Evolutionary conservation across 2,329 filamentous ascomycete genomes (phyloP), one percentile per base, ranked within the genome.

Genomic region (Sclerotinia nivalis): DNA sequence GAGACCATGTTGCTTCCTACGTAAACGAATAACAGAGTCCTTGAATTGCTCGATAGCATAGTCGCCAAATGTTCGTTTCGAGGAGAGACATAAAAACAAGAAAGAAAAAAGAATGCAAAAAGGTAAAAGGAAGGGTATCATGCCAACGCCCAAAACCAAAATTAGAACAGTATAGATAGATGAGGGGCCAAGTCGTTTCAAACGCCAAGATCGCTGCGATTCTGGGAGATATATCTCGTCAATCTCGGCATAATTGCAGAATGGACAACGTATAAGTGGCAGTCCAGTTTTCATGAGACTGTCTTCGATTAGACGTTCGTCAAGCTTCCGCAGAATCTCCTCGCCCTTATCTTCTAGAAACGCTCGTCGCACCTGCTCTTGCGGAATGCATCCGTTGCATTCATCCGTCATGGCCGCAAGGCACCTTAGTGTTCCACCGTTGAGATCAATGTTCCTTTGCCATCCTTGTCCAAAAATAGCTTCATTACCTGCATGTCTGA

Each of bases 401-500:
- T 87, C 88, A 58, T 85, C 81, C 0, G 86, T 83, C 65, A 90
- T 86, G 0, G 93, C 89, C 1, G 94, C 93, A n/a, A 97, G 86
- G 78, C 96, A 98, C 71, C 87, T 88, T 68, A 98, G 84, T 0
- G 93, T 93, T 50, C 91, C 91, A 50, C 85, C 87, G 70, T 89
- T 85, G 40, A 87, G 80, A 77, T 96, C 87, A 75, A 97, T 90
- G 75, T 88, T 96, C 71, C 91, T 89, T 64, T 88, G 87, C 93
- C 95, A 97, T 66, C 93, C 93, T 79, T 98, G 96, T 0, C 96
- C 96, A 78, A 97, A 98, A 0, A 98, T 83, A 2, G 94, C 93
- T 78, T 98, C 95, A 64, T 90, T 91, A 71, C 95, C 86, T 15
- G 93, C 90, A 73, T 91, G 88, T 73, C 90, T 90, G 65, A 98